Conservation (phyloP, 495 filamentous ascomycete genomes). For the Penicillium coffeae region DNA sequence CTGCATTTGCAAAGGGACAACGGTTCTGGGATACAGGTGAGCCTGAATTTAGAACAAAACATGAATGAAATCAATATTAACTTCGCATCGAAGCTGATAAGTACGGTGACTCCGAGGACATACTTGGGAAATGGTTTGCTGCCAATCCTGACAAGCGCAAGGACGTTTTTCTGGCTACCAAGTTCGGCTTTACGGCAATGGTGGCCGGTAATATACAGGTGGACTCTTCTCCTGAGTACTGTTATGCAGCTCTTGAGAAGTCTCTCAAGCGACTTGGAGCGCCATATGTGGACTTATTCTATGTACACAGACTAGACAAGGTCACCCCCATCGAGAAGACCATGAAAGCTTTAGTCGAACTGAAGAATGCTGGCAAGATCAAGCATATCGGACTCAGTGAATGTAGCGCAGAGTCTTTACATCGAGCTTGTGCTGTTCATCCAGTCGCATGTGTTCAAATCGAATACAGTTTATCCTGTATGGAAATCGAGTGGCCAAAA, state of each 20-base stretch:
- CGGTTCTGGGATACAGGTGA: slow-evolving; percentile 55
- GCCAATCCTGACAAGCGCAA: slow-evolving; percentile 49
- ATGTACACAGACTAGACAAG: slow-evolving; percentile 45
- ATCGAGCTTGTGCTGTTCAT: slow-evolving; percentile 56
- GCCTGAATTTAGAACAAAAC: background rate
- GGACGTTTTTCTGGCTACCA: slow-evolving; percentile 57
- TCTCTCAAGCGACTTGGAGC: slow-evolving; percentile 50
- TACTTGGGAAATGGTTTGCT: slow-evolving; percentile 56
- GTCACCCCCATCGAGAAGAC: slow-evolving; percentile 62
- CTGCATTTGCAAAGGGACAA: slow-evolving; percentile 49
- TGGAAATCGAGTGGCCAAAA: slow-evolving; percentile 54
- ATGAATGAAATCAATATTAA: background rate
- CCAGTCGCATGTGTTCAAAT: slow-evolving; percentile 63
- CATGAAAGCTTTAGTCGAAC: slow-evolving; percentile 45
- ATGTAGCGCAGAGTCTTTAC: slow-evolving; percentile 53
- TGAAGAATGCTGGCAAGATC: slow-evolving; percentile 56
- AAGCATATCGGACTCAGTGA: slow-evolving; percentile 58
- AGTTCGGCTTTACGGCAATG: slow-evolving; percentile 45
- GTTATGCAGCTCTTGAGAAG: slow-evolving; percentile 43
- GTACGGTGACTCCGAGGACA: slow-evolving; percentile 37
- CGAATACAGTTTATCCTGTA: slow-evolving; percentile 57
- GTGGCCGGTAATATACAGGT: slow-evolving; percentile 20
- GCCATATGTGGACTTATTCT: slow-evolving; percentile 58
- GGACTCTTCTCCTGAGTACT: slow-evolving; percentile 52
- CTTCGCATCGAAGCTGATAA: slow-evolving; percentile 39